Base-by-base conservation (phyloP, 129 eudicot genomes). In the Sambucus nigra region DNA sequence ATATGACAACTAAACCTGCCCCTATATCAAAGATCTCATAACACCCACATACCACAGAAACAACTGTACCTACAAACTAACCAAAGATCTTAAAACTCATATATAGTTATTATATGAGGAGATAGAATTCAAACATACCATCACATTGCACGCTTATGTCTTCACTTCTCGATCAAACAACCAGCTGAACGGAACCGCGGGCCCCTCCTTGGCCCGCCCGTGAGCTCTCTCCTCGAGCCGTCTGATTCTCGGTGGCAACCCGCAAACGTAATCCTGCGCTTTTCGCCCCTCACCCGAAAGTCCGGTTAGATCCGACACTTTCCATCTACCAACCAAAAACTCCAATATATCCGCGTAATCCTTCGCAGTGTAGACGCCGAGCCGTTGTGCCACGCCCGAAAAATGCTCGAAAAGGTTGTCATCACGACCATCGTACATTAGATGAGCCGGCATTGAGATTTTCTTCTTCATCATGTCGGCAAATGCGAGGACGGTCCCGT, bases 391-490 rank as follows among this genome's bases (percentile, higher is more conserved):
- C 27, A 88, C 95, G 7, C 93, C 78, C 0, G 97, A 88, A 67
- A 77, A 84, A 59, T 88, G 74, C 11, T 88, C 88, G 22, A 88
- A 84, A 27, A 88, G 88, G 58, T 84, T 66, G 44, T 84, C 83
- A 20, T 89, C 95, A 25, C 65, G 76, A 1, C 97, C 97, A 47
- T 89, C 95, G 5, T 78, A 84, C 97, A 89, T 89, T 55, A 89
- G 67, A 73, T 89, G 97, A 16, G 97, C 97, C 1, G 97, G 97
- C 97, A 89, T 89, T 0, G 85, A 53, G 35, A 89, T 82, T 51
- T 84, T 89, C 64, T 89, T 89, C 77, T 76, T 72, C 97, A 89
- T 89, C 97, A 89, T 89, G 77, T 89, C 97, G 4, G 95, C 88
- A 62, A 89, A 84, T 18, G 86, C 80, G 25, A 75, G 78, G 45